Evolutionary conservation across 345 rosid species (phyloP), one percentile per base, ranked within the genome.

Genomic region (Syzygium jambos): DNA sequence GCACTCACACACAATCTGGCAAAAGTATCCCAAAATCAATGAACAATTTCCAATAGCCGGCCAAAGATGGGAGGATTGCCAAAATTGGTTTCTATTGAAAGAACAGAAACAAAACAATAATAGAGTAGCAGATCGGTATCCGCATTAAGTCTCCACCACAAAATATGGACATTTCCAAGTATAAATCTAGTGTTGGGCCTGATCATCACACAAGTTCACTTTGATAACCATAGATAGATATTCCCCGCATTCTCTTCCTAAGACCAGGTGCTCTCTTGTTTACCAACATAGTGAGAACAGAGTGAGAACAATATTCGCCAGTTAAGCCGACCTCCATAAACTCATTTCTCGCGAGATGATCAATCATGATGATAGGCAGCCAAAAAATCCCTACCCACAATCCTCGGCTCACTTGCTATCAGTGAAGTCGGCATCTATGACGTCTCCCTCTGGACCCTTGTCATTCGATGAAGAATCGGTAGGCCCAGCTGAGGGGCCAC

Each of bases 391-490:
- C 78, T 83, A n/a, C 16, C 15, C 14, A 23, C 51, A 30, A 34
- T 51, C 7, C 10, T 52, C 19, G 34, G 52, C 27, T 86, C 78
- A 94, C 88, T 97, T 94, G 97, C 97, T 95, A 92, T 96, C 98
- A 1, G 95, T 94, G 93, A 97, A 97, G 86, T 96, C 99, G 2
- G 98, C 98, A 55, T 97, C 98, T 23, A 97, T 96, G 57, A 95
- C 98, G 88, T 97, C 98, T 27, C 97, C 99, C n/a, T 94, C 97
- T 1, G 94, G 93, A 38, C 95, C 98, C 90, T 95, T 92, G 90
- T 88, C 87, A 3, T 95, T 87, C 10, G 96, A 89, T 21, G 96
- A 41, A 38, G 82, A 89, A 82, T 93, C 93, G 0, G 97, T 89
- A 83, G 95, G 92, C 2, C 92, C 96, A 46, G 91, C 88, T 80